These are phyloP conservation scores for Magnusiomyces sp. DNA, from an alignment of 1,139 yeast genomes.

Conservation along the genomic window DNA sequence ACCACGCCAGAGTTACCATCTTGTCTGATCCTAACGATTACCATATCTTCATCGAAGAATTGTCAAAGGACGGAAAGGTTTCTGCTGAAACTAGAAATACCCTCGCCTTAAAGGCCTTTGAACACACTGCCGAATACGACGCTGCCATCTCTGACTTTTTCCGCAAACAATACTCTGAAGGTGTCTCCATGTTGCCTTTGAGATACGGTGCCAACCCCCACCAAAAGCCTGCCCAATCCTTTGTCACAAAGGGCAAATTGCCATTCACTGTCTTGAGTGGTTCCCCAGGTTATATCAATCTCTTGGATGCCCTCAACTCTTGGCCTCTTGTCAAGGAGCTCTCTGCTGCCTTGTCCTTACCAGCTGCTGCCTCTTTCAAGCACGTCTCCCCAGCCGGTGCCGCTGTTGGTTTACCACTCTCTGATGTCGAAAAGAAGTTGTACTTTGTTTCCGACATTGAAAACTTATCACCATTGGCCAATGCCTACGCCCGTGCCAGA, in stretches of 20 bases:
- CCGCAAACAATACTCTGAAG: slow-evolving; percentile 94
- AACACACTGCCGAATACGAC: slow-evolving; percentile 97
- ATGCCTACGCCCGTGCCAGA: slow-evolving; percentile 98
- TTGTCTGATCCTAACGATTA: slow-evolving; percentile 92
- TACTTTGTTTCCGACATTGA: slow-evolving; percentile 93
- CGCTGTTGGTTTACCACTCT: slow-evolving; percentile 89
- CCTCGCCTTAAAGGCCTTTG: slow-evolving; percentile 92
- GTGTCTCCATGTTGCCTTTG: slow-evolving; percentile 77
- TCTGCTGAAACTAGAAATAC: slow-evolving; percentile 66
- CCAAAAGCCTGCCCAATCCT: slow-evolving; percentile 98
- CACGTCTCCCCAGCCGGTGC: slow-evolving; percentile 99
- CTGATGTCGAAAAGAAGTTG: slow-evolving; percentile 86
- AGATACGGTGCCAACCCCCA: slow-evolving; percentile 99
- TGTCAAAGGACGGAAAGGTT: slow-evolving; percentile 49
- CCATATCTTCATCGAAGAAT: slow-evolving; percentile 74
- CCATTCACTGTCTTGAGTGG: slow-evolving; percentile 93
- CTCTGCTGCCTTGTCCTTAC: slow-evolving; percentile 85
- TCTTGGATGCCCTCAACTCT: slow-evolving; percentile 91
- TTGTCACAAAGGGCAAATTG: slow-evolving; percentile 71
- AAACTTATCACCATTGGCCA: slow-evolving; percentile 91
- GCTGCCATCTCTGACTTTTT: slow-evolving; percentile 92
- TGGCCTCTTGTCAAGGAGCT: slow-evolving; percentile 98
- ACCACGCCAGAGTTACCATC: slow-evolving; percentile 91
- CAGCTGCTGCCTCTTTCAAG: slow-evolving; percentile 98
- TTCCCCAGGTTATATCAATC: slow-evolving; percentile 94